A percentile compares a stretch with the other conserved stretches of the same genome.
Evolutionary conservation across 2,329 filamentous ascomycete genomes (phyloP).

Genomic region (Onygenales sp.): DNA sequence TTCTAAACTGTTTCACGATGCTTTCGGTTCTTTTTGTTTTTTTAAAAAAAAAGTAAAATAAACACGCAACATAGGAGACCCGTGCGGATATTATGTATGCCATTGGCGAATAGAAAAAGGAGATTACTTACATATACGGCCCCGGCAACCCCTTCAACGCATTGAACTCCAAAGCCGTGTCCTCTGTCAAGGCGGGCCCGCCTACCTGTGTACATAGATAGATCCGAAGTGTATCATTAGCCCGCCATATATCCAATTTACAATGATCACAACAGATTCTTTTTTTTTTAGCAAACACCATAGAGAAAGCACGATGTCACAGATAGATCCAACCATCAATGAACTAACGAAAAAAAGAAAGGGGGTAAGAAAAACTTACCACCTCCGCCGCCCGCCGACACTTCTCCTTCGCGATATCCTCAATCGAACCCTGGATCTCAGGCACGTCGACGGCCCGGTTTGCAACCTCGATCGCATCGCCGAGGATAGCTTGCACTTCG

Average conservation of each 20-base stretch:
- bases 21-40: slow-evolving; percentile 2
- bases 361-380: slow-evolving; percentile 41
- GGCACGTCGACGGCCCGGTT: slow-evolving; percentile 69
- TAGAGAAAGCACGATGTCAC: no score
- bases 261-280: background rate
- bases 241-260: background rate
- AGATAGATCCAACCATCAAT: no score
- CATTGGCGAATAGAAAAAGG: background rate
- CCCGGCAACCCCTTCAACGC: slow-evolving; percentile 86
- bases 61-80: background rate
- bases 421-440: slow-evolving; percentile 85
- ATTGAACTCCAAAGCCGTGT: slow-evolving; percentile 89
- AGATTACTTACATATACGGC: slow-evolving; percentile 71
- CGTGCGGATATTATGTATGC: background rate
- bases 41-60: background rate
- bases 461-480: slow-evolving; percentile 59
- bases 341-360: background rate
- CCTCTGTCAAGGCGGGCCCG: slow-evolving; percentile 88
- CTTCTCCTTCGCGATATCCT: slow-evolving; percentile 86
- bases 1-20: background rate
- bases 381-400: slow-evolving; percentile 69
- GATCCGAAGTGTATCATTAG: slow-evolving; percentile 1
- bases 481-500: slow-evolving; percentile 82
- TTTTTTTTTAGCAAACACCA: background rate
- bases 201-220: slow-evolving; percentile 47